phyloP scores from a whole-genome alignment of 2,329 filamentous ascomycete genomes.

The Pezizomycotina sp. region DNA sequence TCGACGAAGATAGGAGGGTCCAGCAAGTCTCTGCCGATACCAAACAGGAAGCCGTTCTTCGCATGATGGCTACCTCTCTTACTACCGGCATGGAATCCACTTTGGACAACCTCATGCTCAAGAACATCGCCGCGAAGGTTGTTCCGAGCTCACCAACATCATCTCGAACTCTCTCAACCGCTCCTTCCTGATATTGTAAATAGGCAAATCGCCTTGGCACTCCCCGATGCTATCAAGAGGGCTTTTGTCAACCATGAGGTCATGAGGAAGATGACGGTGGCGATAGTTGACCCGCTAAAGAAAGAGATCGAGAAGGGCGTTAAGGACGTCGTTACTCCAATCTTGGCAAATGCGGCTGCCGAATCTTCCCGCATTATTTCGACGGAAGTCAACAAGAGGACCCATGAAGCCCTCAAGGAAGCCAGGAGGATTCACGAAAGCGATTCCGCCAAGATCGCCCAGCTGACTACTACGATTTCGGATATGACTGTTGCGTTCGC shows the following conservation, averaged over 20 bases:
- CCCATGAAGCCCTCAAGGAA: constrained; percentile 12
- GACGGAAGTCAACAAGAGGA: constrained; percentile 11
- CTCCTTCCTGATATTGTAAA: constrained; percentile 50
- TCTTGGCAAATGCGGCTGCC: constrained; percentile 19
- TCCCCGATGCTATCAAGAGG: constrained; percentile 46
- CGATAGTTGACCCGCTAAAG: constrained; percentile 19
- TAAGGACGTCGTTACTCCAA: constrained; percentile 9
- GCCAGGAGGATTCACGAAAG: constrained; percentile 32
- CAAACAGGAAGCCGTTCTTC: constrained; percentile 54
- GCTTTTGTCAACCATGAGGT: constrained; percentile 10
- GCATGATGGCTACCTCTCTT: constrained; percentile 50
- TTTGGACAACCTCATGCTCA: constrained; percentile 56
- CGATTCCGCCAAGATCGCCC: constrained; percentile 50
- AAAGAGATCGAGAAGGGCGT: constrained; percentile 22
- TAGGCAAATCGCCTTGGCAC: constrained; percentile 52
- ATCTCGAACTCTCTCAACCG: constrained; percentile 47
- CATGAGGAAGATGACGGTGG: constrained; percentile 7
- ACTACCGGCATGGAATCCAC: constrained; percentile 60
- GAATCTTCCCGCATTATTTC: constrained; percentile 25
- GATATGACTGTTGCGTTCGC: constrained; percentile 52
- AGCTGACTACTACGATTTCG: constrained; percentile 50
- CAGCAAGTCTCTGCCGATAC: constrained; percentile 45
- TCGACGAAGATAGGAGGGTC: constrained; percentile 52
- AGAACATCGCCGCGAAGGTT: constrained; percentile 58
- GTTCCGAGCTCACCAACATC: constrained; percentile 60